A percentile compares a stretch with the other conserved stretches of the same genome.
Conservation (phyloP, 148 eudicot species). For the Suaeda aralocaspica region DNA sequence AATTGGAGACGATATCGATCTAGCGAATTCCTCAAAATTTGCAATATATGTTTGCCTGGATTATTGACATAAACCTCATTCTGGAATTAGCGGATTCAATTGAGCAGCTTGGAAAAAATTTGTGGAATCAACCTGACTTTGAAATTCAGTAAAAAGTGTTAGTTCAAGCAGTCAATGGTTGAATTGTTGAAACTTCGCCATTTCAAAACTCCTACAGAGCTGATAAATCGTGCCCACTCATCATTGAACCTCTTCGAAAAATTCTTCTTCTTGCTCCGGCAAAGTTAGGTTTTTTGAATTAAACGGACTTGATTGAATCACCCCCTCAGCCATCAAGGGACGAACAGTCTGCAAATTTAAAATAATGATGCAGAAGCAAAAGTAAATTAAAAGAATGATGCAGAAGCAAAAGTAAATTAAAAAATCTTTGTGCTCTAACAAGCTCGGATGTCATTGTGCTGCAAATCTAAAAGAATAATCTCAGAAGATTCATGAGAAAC, state of each 20-base stretch:
- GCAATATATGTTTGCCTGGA: neutral
- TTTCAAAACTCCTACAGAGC: neutral
- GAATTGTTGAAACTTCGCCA: neutral
- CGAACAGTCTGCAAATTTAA: slow-evolving; percentile 50
- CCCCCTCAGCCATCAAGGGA: slow-evolving; percentile 54
- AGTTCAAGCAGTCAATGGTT: neutral
- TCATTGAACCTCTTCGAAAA: slow-evolving; percentile 41
- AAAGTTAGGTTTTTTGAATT: slow-evolving; percentile 21
- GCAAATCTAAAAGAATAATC: too few species aligned
- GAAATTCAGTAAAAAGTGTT: neutral
- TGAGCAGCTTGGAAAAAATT: neutral
- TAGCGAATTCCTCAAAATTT: neutral
- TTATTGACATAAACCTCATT: neutral
- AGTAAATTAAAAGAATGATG: too few species aligned
- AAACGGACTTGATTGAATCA: slow-evolving; percentile 38
- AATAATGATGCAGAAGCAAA: too few species aligned
- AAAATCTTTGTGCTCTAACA: too few species aligned
- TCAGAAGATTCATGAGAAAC: too few species aligned
- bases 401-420: too few species aligned
- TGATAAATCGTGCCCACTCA: neutral
- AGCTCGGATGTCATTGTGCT: too few species aligned
- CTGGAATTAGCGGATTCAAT: neutral
- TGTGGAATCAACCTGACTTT: neutral
- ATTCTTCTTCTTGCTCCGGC: slow-evolving; percentile 45
- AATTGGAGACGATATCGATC: neutral